phyloP scores from a whole-genome alignment of 306 rosid species.

The Inga laurina region DNA sequence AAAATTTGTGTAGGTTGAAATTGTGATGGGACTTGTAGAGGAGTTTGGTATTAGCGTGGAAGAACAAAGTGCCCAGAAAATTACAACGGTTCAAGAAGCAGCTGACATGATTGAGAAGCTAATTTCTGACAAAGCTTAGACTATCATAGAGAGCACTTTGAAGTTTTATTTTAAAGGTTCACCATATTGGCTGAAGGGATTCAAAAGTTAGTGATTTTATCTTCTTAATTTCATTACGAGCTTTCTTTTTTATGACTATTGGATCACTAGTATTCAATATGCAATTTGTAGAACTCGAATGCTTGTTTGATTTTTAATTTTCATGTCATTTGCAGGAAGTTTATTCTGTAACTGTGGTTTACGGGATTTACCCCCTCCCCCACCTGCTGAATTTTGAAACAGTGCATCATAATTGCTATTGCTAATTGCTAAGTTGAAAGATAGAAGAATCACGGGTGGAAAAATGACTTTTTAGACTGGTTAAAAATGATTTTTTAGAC shows the following conservation, averaged over 20 bases:
- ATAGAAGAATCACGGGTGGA: too few relatives aligned
- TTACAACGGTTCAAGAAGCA: constrained; percentile 82
- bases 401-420: neutral
- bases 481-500: too few relatives aligned
- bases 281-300: constrained; percentile 7
- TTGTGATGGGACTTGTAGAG: constrained; percentile 96
- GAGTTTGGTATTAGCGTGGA: constrained; percentile 63
- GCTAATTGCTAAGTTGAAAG: neutral
- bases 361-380: neutral
- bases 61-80: constrained; percentile 80
- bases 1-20: constrained; percentile 66
- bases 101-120: constrained; percentile 78
- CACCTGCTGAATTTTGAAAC: neutral
- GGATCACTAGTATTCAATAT: neutral
- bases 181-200: neutral
- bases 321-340: neutral
- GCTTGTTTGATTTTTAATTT: neutral
- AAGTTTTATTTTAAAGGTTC: constrained; percentile 6
- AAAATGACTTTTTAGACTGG: too few relatives aligned
- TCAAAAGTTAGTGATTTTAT: neutral
- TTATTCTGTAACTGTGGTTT: neutral
- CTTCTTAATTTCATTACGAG: constrained; percentile 2
- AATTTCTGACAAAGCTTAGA: constrained; percentile 44
- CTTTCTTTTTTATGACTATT: neutral
- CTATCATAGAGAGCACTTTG: constrained; percentile 12